Conservation (phyloP, 2,329 filamentous ascomycete genomes). For the Colletotrichum orbiculare region DNA sequence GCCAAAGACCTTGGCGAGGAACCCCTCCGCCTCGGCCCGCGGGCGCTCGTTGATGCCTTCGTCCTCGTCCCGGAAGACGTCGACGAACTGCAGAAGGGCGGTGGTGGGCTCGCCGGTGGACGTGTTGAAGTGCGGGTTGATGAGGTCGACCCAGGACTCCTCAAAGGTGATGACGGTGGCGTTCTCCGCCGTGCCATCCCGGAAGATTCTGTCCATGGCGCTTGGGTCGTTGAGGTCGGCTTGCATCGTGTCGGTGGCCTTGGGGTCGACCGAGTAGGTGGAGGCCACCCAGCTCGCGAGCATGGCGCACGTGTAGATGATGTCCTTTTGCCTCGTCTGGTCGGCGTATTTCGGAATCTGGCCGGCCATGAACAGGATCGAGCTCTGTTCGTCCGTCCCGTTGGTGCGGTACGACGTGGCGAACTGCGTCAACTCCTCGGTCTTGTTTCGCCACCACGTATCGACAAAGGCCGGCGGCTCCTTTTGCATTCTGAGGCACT, state of each 20-base stretch:
- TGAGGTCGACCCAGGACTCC: neutral
- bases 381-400: neutral
- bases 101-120: neutral
- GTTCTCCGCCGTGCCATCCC: neutral
- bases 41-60: neutral
- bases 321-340: neutral
- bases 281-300: conserved; percentile 12
- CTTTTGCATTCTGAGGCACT: neutral
- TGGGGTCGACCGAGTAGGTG: conserved; percentile 1
- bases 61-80: neutral
- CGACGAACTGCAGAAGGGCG: neutral
- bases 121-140: neutral
- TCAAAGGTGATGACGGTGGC: neutral
- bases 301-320: conserved; percentile 11
- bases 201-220: neutral
- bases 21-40: neutral
- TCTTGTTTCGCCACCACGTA: neutral
- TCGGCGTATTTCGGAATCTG: neutral
- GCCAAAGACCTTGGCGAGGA: conserved; percentile 11
- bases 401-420: neutral
- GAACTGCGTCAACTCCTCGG: neutral
- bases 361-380: conserved; percentile 2
- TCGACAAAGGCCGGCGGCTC: neutral
- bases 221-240: neutral
- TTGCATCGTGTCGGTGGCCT: neutral